Percentiles rank a stretch among this genome's conserved stretches.
Evolutionary conservation across 495 filamentous ascomycete genomes (phyloP).

Genomic region (Hyphodiscus hymeniophilus): DNA sequence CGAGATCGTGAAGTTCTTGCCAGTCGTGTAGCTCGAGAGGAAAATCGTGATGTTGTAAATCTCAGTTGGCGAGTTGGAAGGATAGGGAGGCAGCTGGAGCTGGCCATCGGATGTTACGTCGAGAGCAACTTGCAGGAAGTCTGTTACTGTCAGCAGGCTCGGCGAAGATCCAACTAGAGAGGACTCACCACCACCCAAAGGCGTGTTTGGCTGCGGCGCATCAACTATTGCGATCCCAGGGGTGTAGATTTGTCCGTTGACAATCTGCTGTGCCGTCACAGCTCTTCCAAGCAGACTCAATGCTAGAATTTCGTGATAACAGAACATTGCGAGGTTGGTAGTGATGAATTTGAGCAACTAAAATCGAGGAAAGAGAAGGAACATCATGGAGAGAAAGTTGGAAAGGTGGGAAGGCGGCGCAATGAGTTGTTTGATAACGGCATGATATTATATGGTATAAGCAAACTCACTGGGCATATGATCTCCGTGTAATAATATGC

Average conservation of each 20-base stretch:
- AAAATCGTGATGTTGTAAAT: slow-evolving; percentile 60
- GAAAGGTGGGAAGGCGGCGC: slow-evolving; percentile 2
- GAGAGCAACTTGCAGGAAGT: slow-evolving; percentile 55
- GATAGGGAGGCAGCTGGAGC: slow-evolving; percentile 47
- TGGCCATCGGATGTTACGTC: slow-evolving; percentile 58
- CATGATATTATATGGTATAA: slow-evolving; percentile 9
- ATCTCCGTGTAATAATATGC: slow-evolving; percentile 3
- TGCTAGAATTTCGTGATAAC: slow-evolving; percentile 9
- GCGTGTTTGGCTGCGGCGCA: slow-evolving; percentile 58
- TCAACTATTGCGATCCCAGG: slow-evolving; percentile 56
- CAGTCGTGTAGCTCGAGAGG: slow-evolving; percentile 50
- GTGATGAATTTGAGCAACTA: neutral
- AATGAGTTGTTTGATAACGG: slow-evolving; percentile 8
- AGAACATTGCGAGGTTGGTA: slow-evolving; percentile 7
- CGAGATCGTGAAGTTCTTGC: slow-evolving; percentile 59
- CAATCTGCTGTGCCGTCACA: slow-evolving; percentile 25
- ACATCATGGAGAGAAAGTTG: slow-evolving; percentile 12
- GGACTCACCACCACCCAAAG: slow-evolving; percentile 52
- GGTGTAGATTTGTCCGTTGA: slow-evolving; percentile 55
- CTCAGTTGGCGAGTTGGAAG: slow-evolving; percentile 35
- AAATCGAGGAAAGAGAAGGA: slow-evolving; percentile 4
- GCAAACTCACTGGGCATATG: neutral
- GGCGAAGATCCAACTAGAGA: neutral
- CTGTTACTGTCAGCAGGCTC: slow-evolving; percentile 23
- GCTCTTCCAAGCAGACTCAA: slow-evolving; percentile 15